Conservation (phyloP, 2,329 filamentous ascomycete species). For the Polytolypa hystricis region DNA sequence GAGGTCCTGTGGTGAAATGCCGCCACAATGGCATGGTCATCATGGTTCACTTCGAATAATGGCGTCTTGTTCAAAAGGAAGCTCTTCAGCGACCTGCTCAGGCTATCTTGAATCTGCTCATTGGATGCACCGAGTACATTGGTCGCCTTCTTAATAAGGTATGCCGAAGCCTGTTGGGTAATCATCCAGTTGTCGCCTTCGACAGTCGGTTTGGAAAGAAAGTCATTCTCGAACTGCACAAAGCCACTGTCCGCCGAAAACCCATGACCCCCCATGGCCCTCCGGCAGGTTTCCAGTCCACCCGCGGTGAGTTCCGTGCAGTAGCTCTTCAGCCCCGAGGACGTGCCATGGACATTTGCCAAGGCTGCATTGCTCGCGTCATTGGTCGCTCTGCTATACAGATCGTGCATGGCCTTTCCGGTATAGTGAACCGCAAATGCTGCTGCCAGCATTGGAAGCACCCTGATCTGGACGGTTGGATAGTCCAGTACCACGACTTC, state of each 20-base stretch:
- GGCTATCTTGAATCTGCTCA: constrained; percentile 3
- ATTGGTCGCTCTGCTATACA: constrained; percentile 36
- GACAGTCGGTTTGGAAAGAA: constrained; percentile 43
- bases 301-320: constrained; percentile 44
- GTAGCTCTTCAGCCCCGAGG: constrained; percentile 43
- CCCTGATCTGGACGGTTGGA: constrained; percentile 43
- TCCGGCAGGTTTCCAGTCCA: constrained; percentile 43
- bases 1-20: constrained; percentile 37
- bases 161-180: constrained; percentile 41
- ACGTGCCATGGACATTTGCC: constrained; percentile 43
- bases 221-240: constrained; percentile 41
- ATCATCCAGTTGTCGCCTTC: constrained; percentile 50
- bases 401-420: constrained; percentile 37
- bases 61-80: constrained; percentile 21
- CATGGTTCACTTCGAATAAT: constrained; percentile 20
- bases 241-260: constrained; percentile 44
- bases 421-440: constrained; percentile 40
- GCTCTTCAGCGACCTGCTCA: constrained; percentile 13
- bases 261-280: constrained; percentile 44
- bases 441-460: constrained; percentile 43
- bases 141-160: constrained; percentile 44
- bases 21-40: constrained; percentile 31
- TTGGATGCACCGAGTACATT: constrained; percentile 18
- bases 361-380: constrained; percentile 40
- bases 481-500: constrained; percentile 43